Percentiles rank a stretch among this genome's conserved stretches.
Conservation (phyloP, 768 basidiomycete genomes). For the Podaxis pistillaris region DNA sequence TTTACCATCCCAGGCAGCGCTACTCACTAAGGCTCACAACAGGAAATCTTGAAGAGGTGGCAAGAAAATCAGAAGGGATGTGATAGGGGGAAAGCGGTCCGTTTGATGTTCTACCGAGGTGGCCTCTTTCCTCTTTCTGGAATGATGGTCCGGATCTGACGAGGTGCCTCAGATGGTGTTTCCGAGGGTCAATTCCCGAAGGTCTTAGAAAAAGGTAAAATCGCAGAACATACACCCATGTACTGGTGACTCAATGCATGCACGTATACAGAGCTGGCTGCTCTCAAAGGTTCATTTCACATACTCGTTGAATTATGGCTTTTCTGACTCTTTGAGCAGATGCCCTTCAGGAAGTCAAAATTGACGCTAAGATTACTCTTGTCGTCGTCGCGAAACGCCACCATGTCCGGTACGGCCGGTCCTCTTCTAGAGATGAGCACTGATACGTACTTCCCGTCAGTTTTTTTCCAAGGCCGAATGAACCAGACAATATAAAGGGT, state of each 20-base stretch:
- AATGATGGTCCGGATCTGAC: constrained; percentile 7
- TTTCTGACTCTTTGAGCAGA: constrained; percentile 33
- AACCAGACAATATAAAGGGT: constrained; percentile 45
- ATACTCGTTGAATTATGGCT: neutral
- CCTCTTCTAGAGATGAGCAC: neutral
- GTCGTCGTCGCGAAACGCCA: constrained; percentile 81
- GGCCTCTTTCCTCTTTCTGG: constrained; percentile 21
- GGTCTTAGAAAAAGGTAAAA: constrained; percentile 54
- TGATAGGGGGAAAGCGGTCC: constrained; percentile 42
- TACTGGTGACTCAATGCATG: constrained; percentile 14
- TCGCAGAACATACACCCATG: neutral
- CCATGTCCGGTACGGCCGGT: constrained; percentile 42
- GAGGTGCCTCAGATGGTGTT: constrained; percentile 38
- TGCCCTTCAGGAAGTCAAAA: constrained; percentile 57
- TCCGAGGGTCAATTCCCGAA: constrained; percentile 48
- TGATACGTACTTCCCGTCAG: neutral
- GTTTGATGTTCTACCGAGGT: constrained; percentile 74
- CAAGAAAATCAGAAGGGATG: constrained; percentile 45
- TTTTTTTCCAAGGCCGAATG: constrained; percentile 18
- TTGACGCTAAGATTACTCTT: constrained; percentile 67
- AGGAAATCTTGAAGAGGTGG: constrained; percentile 57
- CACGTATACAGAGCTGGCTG: constrained; percentile 48
- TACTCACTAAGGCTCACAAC: neutral
- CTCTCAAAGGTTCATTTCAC: constrained; percentile 48
- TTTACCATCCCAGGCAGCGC: neutral